Conservation (phyloP, 805 yeast species). For the Millerozyma miso region DNA sequence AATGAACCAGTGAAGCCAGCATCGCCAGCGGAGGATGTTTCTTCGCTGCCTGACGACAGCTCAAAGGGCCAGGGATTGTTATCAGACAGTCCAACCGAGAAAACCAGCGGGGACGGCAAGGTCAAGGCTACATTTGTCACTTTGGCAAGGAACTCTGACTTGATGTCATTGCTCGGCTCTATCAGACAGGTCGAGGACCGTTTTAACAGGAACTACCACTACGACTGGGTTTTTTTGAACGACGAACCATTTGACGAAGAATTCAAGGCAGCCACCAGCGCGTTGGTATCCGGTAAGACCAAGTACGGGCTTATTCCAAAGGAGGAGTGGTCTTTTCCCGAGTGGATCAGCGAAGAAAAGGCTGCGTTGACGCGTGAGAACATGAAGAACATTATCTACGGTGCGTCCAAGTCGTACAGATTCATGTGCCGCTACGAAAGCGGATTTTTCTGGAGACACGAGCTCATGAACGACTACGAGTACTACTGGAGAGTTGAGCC, state of each 20-base stretch:
- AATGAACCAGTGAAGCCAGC: neutral
- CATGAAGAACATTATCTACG: slow-evolving; percentile 63
- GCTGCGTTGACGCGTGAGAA: slow-evolving; percentile 59
- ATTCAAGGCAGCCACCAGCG: slow-evolving; percentile 61
- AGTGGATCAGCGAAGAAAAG: slow-evolving; percentile 68
- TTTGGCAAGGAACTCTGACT: slow-evolving; percentile 68
- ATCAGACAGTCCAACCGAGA: neutral
- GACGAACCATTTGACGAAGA: slow-evolving; percentile 80
- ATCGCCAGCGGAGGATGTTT: neutral
- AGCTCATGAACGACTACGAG: slow-evolving; percentile 65
- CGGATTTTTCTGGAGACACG: slow-evolving; percentile 81
- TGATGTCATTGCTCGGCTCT: slow-evolving; percentile 55
- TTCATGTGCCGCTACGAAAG: slow-evolving; percentile 91
- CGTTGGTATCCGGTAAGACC: slow-evolving; percentile 69
- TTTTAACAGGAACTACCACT: slow-evolving; percentile 71
- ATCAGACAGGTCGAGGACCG: slow-evolving; percentile 81
- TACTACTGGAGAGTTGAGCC: slow-evolving; percentile 96
- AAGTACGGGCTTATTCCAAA: slow-evolving; percentile 75
- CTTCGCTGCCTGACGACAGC: no score
- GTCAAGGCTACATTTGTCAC: slow-evolving; percentile 60
- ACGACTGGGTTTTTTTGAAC: slow-evolving; percentile 93
- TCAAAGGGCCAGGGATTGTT: slow-evolving; percentile 2
- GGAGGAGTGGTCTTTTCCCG: slow-evolving; percentile 83
- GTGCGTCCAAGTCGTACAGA: slow-evolving; percentile 67
- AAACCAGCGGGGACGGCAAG: slow-evolving; percentile 1